These are phyloP conservation scores for Bisporella sp. DNA, from an alignment of 2,329 filamentous ascomycete species.

Conservation along the genomic window DNA sequence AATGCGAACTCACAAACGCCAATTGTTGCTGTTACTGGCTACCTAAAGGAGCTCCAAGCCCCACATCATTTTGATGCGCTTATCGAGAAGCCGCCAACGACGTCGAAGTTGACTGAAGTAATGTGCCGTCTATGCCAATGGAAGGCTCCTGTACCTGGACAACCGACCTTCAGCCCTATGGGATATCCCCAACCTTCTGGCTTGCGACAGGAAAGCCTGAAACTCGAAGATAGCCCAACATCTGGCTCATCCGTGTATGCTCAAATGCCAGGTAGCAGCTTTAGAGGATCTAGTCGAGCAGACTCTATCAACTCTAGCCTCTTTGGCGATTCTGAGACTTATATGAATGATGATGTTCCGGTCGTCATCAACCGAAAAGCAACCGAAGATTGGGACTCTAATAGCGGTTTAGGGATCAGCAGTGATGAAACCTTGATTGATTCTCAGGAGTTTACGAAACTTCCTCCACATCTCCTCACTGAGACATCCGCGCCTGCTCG, in stretches of 20 bases:
- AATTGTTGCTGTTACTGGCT: conserved; percentile 93
- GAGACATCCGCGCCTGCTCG: conserved; percentile 59
- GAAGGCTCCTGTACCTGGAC: conserved; percentile 63
- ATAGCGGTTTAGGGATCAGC: conserved; percentile 73
- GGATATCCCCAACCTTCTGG: conserved; percentile 55
- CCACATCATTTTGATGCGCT: conserved; percentile 93
- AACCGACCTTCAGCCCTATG: conserved; percentile 37
- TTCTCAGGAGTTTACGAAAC: conserved; percentile 29
- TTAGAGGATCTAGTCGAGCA: conserved; percentile 72
- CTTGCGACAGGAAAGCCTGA: conserved; percentile 56
- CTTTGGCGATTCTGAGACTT: conserved; percentile 79
- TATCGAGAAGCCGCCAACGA: conserved; percentile 93
- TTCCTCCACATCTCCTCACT: conserved; percentile 45
- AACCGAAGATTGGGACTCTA: conserved; percentile 72
- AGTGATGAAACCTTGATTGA: conserved; percentile 40
- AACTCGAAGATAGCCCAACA: conserved; percentile 72
- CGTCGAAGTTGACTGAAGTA: conserved; percentile 83
- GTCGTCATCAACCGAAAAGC: conserved; percentile 68
- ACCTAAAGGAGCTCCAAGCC: conserved; percentile 93
- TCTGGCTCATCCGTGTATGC: conserved; percentile 63
- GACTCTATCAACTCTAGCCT: conserved; percentile 86
- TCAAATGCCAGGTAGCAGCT: conserved; percentile 67
- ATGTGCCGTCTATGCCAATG: conserved; percentile 85
- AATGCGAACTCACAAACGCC: conserved; percentile 92
- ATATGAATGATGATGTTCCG: conserved; percentile 70